phyloP scores from a whole-genome alignment of 1,284 basidiomycete genomes.

The Ustilago curta region DNA sequence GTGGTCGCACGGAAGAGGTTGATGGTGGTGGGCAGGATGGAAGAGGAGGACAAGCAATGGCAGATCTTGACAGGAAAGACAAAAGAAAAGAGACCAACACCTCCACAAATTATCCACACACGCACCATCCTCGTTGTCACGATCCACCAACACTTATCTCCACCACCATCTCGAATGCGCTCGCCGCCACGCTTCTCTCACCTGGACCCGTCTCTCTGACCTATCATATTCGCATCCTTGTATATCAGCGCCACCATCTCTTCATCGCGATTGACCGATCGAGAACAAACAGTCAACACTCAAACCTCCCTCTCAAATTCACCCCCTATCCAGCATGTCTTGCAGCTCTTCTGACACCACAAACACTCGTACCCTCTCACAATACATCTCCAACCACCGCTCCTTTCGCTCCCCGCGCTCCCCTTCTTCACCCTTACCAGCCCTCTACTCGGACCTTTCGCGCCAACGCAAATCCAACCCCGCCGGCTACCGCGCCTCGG shows the following conservation, averaged over 20 bases:
- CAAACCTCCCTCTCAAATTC: no score
- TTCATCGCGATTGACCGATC: no score
- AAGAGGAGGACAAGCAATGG: constrained; percentile 1
- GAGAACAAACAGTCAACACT: no score
- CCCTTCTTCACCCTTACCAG: constrained; percentile 73
- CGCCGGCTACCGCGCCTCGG: constrained; percentile 80
- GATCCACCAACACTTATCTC: no score
- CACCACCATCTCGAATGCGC: constrained; percentile 3
- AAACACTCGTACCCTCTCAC: no score
- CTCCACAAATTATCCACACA: constrained; percentile 21
- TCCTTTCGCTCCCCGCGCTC: constrained; percentile 36
- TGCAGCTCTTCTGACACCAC: background rate
- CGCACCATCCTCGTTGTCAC: background rate
- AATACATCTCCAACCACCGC: constrained; percentile 38
- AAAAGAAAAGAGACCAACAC: constrained; percentile 36
- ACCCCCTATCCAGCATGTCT: background rate
- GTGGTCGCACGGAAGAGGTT: background rate
- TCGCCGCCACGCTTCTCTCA: background rate
- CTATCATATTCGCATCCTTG: no score
- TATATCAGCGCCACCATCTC: no score
- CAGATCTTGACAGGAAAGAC: constrained; percentile 22
- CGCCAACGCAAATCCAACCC: constrained; percentile 86
- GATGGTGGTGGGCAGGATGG: constrained; percentile 3
- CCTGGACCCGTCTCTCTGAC: no score
- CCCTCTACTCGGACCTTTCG: constrained; percentile 88